These are phyloP conservation scores for Chaetomium sp. DNA, from an alignment of 2,329 filamentous ascomycete species.

Conservation along the genomic window DNA sequence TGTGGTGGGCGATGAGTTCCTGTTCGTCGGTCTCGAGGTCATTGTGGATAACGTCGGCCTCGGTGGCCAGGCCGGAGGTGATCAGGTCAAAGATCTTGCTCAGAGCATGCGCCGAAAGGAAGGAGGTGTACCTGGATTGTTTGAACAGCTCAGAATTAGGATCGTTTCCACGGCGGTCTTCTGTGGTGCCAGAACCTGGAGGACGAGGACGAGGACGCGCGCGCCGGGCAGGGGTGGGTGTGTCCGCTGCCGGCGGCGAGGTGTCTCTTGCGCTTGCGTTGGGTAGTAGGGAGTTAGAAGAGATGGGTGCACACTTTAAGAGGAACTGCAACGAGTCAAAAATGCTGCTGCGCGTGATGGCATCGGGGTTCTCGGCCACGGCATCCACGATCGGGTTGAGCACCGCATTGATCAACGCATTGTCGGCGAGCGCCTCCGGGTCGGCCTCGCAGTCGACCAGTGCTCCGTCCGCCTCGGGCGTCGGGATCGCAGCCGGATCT, in stretches of 20 bases:
- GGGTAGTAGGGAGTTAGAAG: conserved; percentile 28
- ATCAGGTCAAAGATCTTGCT: conserved; percentile 91
- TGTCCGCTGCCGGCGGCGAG: conserved; percentile 5
- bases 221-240: conserved; percentile 12
- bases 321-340: conserved; percentile 95
- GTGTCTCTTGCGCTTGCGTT: not conserved
- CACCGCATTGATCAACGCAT: conserved; percentile 71
- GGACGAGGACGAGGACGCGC: conserved; percentile 6
- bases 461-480: conserved; percentile 75
- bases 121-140: conserved; percentile 69
- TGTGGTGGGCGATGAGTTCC: conserved; percentile 78
- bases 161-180: conserved; percentile 27
- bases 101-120: conserved; percentile 72
- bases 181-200: conserved; percentile 17
- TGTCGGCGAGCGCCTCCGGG: conserved; percentile 68
- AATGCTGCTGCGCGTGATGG: conserved; percentile 66
- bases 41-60: conserved; percentile 77
- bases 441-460: conserved; percentile 91
- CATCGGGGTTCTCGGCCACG: conserved; percentile 85
- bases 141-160: conserved; percentile 57
- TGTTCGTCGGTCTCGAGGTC: conserved; percentile 91
- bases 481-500: conserved; percentile 76
- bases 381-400: conserved; percentile 90
- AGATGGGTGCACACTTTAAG: conserved; percentile 78
- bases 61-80: conserved; percentile 75